Base-by-base conservation (phyloP, 441 rosid genomes). In the Breynia disticha region DNA sequence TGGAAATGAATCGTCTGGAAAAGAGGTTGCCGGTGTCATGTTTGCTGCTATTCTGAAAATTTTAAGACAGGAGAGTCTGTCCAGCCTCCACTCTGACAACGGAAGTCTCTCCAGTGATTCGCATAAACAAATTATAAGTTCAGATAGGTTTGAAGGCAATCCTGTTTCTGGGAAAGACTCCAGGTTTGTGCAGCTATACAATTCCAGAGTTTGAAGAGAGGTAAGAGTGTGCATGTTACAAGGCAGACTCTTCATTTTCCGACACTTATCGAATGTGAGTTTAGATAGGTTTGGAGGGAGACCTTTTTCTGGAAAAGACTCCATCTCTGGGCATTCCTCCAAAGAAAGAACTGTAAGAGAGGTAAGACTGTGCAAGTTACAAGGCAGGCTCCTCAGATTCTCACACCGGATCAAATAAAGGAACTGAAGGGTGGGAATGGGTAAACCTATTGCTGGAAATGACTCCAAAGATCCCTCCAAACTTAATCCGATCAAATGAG, bases 111-210 rank as follows among this genome's bases (percentile, higher is more conserved):
- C 32, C 32, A 49, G 12, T 18, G 20, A 20, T 0, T 49, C 21
- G 53, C 53, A 49, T 24, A 56, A 44, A 22, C 52, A 54, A 42
- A 65, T 49, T 49, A 19, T 46, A 21, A 65, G 54, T 21, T 50
- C 51, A 18, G 60, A 50, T 1, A 69, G 32, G 21, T 50, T 63
- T 16, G 64, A 41, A 15, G 67, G 62, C 32, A 69, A 66, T 8
- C 74, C 74, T 13, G 53, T 62, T 56, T 13, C 52, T n/a, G 72
- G 69, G 43, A 69, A 59, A 5, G 66, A 73, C 42, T 28, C 16
- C 17, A 73, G 24, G 41, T 56, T 19, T 10, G 61, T 66, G 19
- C 77, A 73, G 32, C 58, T 53, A 38, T 59, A 16, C 42, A 73
- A 58, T 7, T 11, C 22, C 0, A 73, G 59, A 56, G 59, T 60